Evolutionary conservation across 1,139 yeast species (phyloP).

Genomic region (Candida mesenterica): DNA sequence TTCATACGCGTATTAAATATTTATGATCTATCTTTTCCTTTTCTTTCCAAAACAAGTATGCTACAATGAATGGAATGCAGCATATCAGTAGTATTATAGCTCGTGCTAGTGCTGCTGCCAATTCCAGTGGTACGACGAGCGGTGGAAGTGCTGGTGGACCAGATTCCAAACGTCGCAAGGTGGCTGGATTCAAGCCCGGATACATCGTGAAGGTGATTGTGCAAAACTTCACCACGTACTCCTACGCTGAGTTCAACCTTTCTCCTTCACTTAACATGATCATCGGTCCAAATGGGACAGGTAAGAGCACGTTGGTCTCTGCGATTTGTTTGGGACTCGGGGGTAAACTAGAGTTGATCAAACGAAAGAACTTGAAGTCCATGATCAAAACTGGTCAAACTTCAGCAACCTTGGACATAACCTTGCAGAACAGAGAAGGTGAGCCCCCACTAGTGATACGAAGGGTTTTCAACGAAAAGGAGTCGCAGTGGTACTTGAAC

Average conservation of each 20-base stretch:
- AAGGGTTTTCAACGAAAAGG: constrained; percentile 38
- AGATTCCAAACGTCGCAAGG: constrained; percentile 7
- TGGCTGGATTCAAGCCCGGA: constrained; percentile 48
- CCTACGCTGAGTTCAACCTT: constrained; percentile 70
- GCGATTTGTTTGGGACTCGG: constrained; percentile 90
- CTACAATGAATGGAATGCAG: background rate
- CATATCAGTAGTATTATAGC: background rate
- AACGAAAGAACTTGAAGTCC: constrained; percentile 70
- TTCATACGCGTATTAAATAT: too few species aligned
- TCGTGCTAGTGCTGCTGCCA: background rate
- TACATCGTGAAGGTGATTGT: constrained; percentile 65
- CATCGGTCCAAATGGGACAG: constrained; percentile 97
- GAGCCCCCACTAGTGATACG: constrained; percentile 33
- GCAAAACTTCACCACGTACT: constrained; percentile 79
- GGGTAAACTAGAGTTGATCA: constrained; percentile 75
- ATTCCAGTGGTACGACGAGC: background rate
- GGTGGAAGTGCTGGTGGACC: background rate
- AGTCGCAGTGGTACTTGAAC: constrained; percentile 64
- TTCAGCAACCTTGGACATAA: constrained; percentile 58
- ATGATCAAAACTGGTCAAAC: constrained; percentile 76
- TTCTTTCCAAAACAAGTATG: background rate
- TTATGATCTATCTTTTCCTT: background rate
- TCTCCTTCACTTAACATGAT: constrained; percentile 90
- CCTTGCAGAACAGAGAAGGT: constrained; percentile 48
- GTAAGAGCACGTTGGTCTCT: constrained; percentile 90